These are phyloP conservation scores for Calcarisporium arbuscula DNA, from an alignment of 2,329 filamentous ascomycete species.

Conservation along the genomic window DNA sequence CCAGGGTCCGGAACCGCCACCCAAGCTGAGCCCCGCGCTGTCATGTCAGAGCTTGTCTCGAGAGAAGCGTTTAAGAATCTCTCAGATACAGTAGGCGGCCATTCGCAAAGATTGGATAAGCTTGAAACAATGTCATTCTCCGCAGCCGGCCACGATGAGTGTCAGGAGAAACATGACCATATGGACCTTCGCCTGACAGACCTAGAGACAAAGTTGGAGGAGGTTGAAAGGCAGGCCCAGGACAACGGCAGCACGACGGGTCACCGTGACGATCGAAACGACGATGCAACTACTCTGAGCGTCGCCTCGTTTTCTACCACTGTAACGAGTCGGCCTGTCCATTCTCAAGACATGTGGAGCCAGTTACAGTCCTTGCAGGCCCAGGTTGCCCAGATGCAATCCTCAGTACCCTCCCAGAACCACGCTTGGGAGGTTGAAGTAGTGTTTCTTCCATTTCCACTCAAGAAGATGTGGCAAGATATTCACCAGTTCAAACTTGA, in stretches of 20 bases:
- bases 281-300: slow-evolving; percentile 39
- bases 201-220: slow-evolving; percentile 57
- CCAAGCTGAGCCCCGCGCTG: slow-evolving; percentile 20
- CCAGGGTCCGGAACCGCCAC: slow-evolving; percentile 14
- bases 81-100: slow-evolving; percentile 47
- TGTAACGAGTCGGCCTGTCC: slow-evolving; percentile 29
- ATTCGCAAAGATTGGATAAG: slow-evolving; percentile 59
- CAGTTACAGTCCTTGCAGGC: slow-evolving; percentile 45
- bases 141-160: slow-evolving; percentile 59
- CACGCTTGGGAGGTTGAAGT: slow-evolving; percentile 72
- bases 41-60: slow-evolving; percentile 15
- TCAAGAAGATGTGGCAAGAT: slow-evolving; percentile 50
- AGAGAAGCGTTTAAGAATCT: slow-evolving; percentile 38
- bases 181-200: slow-evolving; percentile 63
- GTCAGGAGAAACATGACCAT: slow-evolving; percentile 61
- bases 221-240: slow-evolving; percentile 48
- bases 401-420: slow-evolving; percentile 51
- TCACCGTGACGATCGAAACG: slow-evolving; percentile 27
- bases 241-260: slow-evolving; percentile 38
- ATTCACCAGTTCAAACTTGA: slow-evolving; percentile 40
- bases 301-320: slow-evolving; percentile 41
- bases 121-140: slow-evolving; percentile 68
- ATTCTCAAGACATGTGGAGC: slow-evolving; percentile 40
- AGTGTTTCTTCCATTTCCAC: slow-evolving; percentile 64
- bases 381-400: slow-evolving; percentile 51